Conservation (phyloP, 495 filamentous ascomycete species). For the Podospora australis region DNA sequence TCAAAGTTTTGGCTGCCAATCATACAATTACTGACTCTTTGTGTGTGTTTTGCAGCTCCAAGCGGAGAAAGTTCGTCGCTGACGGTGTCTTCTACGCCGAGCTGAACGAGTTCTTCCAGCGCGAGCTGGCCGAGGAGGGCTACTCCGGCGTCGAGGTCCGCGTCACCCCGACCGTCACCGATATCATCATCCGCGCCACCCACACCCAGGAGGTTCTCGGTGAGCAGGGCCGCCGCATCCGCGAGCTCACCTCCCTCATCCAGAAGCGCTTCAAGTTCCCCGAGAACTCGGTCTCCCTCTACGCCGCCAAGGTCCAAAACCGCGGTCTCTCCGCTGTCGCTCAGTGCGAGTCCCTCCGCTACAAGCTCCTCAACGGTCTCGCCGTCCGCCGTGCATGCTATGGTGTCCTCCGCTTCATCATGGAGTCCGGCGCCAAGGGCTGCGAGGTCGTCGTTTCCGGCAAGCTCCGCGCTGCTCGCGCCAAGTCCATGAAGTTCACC, state of each 20-base stretch:
- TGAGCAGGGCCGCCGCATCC: slow-evolving; percentile 98
- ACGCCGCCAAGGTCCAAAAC: slow-evolving; percentile 99
- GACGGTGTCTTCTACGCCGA: slow-evolving; percentile 99
- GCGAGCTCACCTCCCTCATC: slow-evolving; percentile 98
- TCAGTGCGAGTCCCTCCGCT: slow-evolving; percentile 98
- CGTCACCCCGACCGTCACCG: slow-evolving; percentile 98
- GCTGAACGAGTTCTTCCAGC: slow-evolving; percentile 99
- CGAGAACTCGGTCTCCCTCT: slow-evolving; percentile 98
- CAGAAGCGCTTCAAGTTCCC: slow-evolving; percentile 99
- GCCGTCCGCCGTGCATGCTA: slow-evolving; percentile 97
- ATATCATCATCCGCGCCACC: slow-evolving; percentile 99
- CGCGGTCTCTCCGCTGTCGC: slow-evolving; percentile 98
- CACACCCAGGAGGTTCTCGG: slow-evolving; percentile 99
- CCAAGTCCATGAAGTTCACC: slow-evolving; percentile 99
- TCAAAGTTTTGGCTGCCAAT: slow-evolving; percentile 2
- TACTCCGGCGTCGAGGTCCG: slow-evolving; percentile 99
- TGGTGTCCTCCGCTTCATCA: slow-evolving; percentile 99
- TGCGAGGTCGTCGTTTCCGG: slow-evolving; percentile 99
- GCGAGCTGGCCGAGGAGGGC: slow-evolving; percentile 98
- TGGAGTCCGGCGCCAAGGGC: slow-evolving; percentile 98
- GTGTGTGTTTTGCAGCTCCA: slow-evolving; percentile 56
- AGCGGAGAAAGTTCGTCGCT: slow-evolving; percentile 99
- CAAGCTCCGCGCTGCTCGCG: slow-evolving; percentile 96
- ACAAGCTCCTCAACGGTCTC: slow-evolving; percentile 99
- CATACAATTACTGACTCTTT: slow-evolving; percentile 14